Conservation (phyloP, 2,329 filamentous ascomycete genomes). For the Fusarium equiseti region DNA sequence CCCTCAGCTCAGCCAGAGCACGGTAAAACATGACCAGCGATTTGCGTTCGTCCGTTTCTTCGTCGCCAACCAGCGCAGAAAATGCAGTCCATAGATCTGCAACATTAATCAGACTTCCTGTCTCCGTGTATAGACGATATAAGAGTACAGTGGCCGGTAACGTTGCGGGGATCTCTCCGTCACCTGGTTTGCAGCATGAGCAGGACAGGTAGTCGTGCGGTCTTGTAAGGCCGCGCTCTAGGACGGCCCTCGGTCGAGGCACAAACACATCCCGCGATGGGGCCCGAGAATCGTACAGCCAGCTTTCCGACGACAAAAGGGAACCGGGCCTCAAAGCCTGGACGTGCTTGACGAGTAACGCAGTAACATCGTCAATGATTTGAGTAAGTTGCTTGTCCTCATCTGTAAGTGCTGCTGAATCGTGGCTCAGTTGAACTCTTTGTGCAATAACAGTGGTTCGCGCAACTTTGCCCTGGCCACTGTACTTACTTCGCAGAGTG, state of each 20-base stretch:
- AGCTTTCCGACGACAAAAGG: slow-evolving; percentile 76
- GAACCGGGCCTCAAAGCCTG: slow-evolving; percentile 50
- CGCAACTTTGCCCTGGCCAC: slow-evolving; percentile 75
- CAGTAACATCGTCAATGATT: slow-evolving; percentile 66
- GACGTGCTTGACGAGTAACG: slow-evolving; percentile 45
- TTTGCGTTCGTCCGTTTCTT: slow-evolving; percentile 62
- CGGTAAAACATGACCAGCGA: slow-evolving; percentile 85
- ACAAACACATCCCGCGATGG: slow-evolving; percentile 81
- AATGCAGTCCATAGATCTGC: slow-evolving; percentile 86
- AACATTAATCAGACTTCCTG: slow-evolving; percentile 80
- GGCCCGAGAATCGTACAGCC: slow-evolving; percentile 78
- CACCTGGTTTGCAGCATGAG: slow-evolving; percentile 69
- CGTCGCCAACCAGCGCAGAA: slow-evolving; percentile 68
- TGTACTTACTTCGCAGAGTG: slow-evolving; percentile 79
- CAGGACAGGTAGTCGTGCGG: slow-evolving; percentile 85
- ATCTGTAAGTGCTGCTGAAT: slow-evolving; percentile 76
- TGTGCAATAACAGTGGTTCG: slow-evolving; percentile 85
- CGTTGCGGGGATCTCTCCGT: slow-evolving; percentile 66
- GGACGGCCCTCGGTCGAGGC: slow-evolving; percentile 75
- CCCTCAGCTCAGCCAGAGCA: slow-evolving; percentile 84
- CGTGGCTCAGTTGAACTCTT: slow-evolving; percentile 82
- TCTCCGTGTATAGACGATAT: slow-evolving; percentile 84
- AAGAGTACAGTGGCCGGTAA: slow-evolving; percentile 79
- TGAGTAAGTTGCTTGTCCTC: slow-evolving; percentile 78
- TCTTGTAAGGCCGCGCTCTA: slow-evolving; percentile 77